These are phyloP conservation scores for Corinectria fuckeliana DNA, from an alignment of 2,329 filamentous ascomycete species.

Conservation along the genomic window DNA sequence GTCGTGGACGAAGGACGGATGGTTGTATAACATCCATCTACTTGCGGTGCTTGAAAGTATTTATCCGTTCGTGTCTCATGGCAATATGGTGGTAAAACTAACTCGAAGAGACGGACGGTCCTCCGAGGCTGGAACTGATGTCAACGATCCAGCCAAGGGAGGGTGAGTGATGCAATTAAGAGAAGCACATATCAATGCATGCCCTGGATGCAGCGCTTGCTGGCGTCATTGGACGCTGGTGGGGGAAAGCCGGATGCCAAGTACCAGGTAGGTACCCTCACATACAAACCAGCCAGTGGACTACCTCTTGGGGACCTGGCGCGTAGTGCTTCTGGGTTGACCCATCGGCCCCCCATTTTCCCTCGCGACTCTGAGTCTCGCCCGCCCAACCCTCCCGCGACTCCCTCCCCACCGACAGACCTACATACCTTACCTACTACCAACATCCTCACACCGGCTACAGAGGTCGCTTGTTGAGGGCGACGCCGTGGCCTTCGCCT, in stretches of 20 bases:
- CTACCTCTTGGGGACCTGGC: constrained; percentile 10
- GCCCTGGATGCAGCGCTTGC: not conserved
- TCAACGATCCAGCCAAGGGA: not conserved
- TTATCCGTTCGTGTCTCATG: not conserved
- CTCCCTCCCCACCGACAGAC: constrained; percentile 16
- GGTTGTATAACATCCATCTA: too few relatives aligned
- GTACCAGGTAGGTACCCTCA: not conserved
- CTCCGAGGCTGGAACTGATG: not conserved
- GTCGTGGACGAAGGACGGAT: not conserved
- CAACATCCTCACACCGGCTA: constrained; percentile 10
- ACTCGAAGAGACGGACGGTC: not conserved
- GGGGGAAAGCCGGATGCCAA: not conserved
- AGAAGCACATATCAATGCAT: constrained; percentile 10
- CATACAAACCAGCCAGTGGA: not conserved
- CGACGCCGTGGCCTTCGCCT: constrained; percentile 26
- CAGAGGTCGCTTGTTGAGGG: constrained; percentile 16
- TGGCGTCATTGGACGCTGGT: constrained; percentile 17
- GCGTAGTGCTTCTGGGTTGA: constrained; percentile 10
- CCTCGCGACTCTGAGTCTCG: constrained; percentile 20
- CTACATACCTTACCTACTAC: constrained; percentile 10
- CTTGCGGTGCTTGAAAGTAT: not conserved
- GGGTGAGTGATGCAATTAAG: constrained; percentile 15
- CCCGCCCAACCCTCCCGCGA: constrained; percentile 16
- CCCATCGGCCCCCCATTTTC: constrained; percentile 16
- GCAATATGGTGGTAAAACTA: not conserved